These are phyloP conservation scores for Fusarium poae DNA, from an alignment of 2,329 filamentous ascomycete species.

Conservation along the genomic window DNA sequence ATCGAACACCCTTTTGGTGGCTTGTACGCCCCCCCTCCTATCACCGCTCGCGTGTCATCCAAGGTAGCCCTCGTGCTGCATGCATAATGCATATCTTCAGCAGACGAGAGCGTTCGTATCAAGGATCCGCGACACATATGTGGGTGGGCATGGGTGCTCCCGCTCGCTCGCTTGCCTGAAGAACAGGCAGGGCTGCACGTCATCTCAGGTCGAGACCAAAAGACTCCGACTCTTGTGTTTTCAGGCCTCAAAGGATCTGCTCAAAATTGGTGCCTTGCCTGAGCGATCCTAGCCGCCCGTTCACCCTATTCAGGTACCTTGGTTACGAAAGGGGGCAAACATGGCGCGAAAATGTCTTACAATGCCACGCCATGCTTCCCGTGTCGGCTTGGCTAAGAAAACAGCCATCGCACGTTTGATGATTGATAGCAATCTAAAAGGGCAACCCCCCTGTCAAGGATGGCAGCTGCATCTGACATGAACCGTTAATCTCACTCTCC, in stretches of 20 bases:
- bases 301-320: not conserved
- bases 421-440: conserved; percentile 21
- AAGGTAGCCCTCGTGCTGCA: conserved; percentile 9
- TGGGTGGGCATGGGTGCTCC: conserved; percentile 41
- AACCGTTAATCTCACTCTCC: conserved; percentile 42
- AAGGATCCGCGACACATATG: conserved; percentile 20
- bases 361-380: conserved; percentile 9
- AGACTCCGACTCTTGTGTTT: not conserved
- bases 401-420: conserved; percentile 37
- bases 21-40: conserved; percentile 31
- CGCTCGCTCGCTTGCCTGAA: conserved; percentile 37
- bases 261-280: conserved; percentile 20
- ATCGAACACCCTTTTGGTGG: conserved; percentile 18
- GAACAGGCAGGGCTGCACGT: conserved; percentile 39
- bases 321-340: conserved; percentile 11
- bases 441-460: conserved; percentile 20
- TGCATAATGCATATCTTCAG: conserved; percentile 7
- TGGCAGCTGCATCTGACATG: conserved; percentile 37
- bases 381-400: conserved; percentile 17
- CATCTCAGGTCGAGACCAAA: conserved; percentile 44
- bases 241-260: conserved; percentile 36
- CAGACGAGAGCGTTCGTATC: conserved; percentile 25
- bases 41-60: conserved; percentile 12
- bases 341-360: conserved; percentile 15
- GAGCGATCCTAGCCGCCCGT: conserved; percentile 9